Conservation (phyloP, 495 filamentous ascomycete genomes). For the Penicillium maclennaniae region DNA sequence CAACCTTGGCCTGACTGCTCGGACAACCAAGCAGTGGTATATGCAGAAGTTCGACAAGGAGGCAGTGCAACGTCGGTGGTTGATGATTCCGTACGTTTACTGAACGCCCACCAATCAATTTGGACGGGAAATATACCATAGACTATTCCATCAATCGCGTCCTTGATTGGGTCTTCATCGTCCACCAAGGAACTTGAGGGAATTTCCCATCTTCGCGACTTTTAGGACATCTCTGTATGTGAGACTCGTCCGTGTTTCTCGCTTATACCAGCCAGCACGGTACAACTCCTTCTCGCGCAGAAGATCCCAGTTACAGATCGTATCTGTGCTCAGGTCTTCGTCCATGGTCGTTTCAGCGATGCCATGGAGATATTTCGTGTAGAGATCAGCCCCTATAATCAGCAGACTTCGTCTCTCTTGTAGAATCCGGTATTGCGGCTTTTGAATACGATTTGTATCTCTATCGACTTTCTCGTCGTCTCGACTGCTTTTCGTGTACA, state of each 20-base stretch:
- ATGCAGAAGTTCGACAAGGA: slow-evolving; percentile 68
- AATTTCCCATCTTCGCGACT: slow-evolving; percentile 71
- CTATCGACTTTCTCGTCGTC: slow-evolving; percentile 21
- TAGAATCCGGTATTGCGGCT: slow-evolving; percentile 63
- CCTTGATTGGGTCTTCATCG: slow-evolving; percentile 16
- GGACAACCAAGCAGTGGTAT: slow-evolving; percentile 78
- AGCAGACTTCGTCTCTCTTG: slow-evolving; percentile 84
- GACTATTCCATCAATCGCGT: background rate
- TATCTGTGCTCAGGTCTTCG: slow-evolving; percentile 53
- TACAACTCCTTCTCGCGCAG: slow-evolving; percentile 60
- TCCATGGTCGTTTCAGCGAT: slow-evolving; percentile 62
- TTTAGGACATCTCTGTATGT: slow-evolving; percentile 93
- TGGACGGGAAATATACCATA: background rate
- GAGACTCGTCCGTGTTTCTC: slow-evolving; percentile 73
- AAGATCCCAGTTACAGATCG: slow-evolving; percentile 79
- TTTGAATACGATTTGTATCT: background rate
- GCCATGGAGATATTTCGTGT: slow-evolving; percentile 72
- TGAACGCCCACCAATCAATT: slow-evolving; percentile 25
- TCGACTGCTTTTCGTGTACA: slow-evolving; percentile 58
- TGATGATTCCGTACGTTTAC: slow-evolving; percentile 79
- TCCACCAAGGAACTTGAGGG: slow-evolving; percentile 55
- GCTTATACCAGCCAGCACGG: slow-evolving; percentile 52
- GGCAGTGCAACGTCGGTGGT: slow-evolving; percentile 63
- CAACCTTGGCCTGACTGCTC: slow-evolving; percentile 82
- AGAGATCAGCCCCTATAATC: slow-evolving; percentile 64